Percentiles rank a stretch among this genome's conserved stretches.
phyloP scores from a whole-genome alignment of 768 basidiomycete species.

The Russula earlei region DNA sequence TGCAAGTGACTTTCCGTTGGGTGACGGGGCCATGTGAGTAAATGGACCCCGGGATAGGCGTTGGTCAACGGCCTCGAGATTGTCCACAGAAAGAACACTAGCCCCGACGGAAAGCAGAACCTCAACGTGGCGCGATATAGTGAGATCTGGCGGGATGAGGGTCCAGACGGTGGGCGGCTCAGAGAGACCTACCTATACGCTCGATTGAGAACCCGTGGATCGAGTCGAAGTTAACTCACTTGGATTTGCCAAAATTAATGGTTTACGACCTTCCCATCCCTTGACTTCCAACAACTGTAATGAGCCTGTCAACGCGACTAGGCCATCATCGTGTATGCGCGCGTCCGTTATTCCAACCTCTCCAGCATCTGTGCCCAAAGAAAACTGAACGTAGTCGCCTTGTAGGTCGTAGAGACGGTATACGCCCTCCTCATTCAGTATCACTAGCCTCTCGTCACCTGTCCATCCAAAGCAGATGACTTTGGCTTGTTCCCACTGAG shows the following conservation, averaged over 20 bases:
- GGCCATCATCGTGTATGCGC: constrained; percentile 73
- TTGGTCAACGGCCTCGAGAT: constrained; percentile 82
- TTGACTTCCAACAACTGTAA: constrained; percentile 77
- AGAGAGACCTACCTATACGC: constrained; percentile 43
- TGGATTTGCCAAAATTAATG: constrained; percentile 62
- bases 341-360: constrained; percentile 83
- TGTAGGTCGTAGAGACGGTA: constrained; percentile 87
- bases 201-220: constrained; percentile 1
- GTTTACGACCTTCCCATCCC: constrained; percentile 76
- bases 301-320: constrained; percentile 76
- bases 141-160: constrained; percentile 82
- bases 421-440: constrained; percentile 85
- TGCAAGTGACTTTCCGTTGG: constrained; percentile 88
- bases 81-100: constrained; percentile 81
- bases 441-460: constrained; percentile 65
- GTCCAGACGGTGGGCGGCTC: constrained; percentile 81
- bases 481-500: constrained; percentile 84
- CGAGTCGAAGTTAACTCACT: constrained; percentile 38
- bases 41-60: constrained; percentile 85
- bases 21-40: constrained; percentile 77
- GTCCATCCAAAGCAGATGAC: constrained; percentile 83
- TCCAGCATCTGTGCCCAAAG: constrained; percentile 71
- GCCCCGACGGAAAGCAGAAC: constrained; percentile 74
- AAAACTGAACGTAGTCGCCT: constrained; percentile 77
- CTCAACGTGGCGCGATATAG: constrained; percentile 83